phyloP scores from a whole-genome alignment of 2,329 filamentous ascomycete genomes.

The Nemania sp. region DNA sequence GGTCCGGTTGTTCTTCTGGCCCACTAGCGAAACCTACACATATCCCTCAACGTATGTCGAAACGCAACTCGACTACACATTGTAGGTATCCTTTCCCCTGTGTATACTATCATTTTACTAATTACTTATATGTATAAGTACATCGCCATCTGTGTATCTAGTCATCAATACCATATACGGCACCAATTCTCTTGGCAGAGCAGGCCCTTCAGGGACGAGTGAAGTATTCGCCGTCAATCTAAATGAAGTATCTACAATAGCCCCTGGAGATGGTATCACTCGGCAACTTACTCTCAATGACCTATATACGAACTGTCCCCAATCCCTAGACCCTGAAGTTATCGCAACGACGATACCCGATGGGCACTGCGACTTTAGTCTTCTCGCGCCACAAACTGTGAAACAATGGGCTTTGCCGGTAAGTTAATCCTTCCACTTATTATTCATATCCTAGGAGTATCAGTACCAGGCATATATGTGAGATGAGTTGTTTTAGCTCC shows the following conservation, averaged over 20 bases:
- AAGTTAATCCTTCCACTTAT: background rate
- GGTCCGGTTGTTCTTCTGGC: constrained; percentile 54
- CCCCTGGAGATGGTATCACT: constrained; percentile 40
- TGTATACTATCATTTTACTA: background rate
- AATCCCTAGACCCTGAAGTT: constrained; percentile 43
- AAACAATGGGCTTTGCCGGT: constrained; percentile 52
- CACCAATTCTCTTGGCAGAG: constrained; percentile 49
- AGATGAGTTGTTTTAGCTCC: background rate
- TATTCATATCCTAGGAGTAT: background rate
- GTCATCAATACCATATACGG: constrained; percentile 53
- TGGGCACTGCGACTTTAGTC: constrained; percentile 51
- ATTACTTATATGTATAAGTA: constrained; percentile 44
- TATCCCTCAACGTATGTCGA: constrained; percentile 53
- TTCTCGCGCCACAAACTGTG: constrained; percentile 50
- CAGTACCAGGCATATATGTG: background rate
- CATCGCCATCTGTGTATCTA: constrained; percentile 56
- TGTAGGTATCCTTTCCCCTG: constrained; percentile 45
- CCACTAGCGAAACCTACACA: constrained; percentile 49
- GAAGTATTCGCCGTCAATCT: constrained; percentile 51
- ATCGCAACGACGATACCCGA: constrained; percentile 49
- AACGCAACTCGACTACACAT: constrained; percentile 50
- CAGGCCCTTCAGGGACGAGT: constrained; percentile 50
- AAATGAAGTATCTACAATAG: constrained; percentile 53
- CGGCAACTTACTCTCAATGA: constrained; percentile 52
- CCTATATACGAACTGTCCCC: constrained; percentile 53